Evolutionary conservation across 164 flowering plant genomes (phyloP), one percentile per base, ranked within the genome.

Genomic region (Magnolia kwangsiensis): DNA sequence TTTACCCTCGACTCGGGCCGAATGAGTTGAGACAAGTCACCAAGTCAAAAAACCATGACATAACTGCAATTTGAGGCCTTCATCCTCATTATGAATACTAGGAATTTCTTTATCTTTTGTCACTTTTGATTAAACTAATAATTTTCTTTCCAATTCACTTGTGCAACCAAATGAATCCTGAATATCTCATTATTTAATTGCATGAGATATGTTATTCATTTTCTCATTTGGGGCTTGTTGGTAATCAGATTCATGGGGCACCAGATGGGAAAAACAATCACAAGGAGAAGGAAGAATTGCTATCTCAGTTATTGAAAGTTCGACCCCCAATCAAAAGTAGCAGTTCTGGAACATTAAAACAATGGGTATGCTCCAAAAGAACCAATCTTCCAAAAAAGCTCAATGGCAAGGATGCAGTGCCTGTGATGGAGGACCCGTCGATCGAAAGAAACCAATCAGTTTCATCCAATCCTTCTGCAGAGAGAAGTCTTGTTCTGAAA

Each of bases 341-440:
- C 79, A 85, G 77, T 79, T 73, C 84, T 24, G 87, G 88, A 78
- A 79, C 80, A 61, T 76, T 87, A 72, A 80, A 83, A 74, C 84
- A 67, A 59, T 88, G 94, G 92, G 86, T 77, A 18, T 77, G 92
- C 79, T 88, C 93, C 51, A 90, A 86, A 81, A 78, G 91, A 69
- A 84, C 84, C 24, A 84, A 84, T 61, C 76, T 83, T 20, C 76
- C 78, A 29, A 88, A 85, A 80, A 90, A 87, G 80, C 20, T 70
- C 8, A 78, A 74, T 19, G 68, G 59, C 55, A 81, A 80, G 72
- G 73, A 74, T 80, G 59, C 79, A 66, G 73, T 80, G 49, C 78
- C 65, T 74, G 27, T 61, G 66, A n/a, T 78, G 69, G 76, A n/a
- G 69, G 80, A 80, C 67, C 71, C 80, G 70, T 66, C 63, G 23